A percentile compares a stretch with the other conserved stretches of the same genome.
Conservation (phyloP, 306 rosid genomes). For the Ziziphus jujuba region DNA sequence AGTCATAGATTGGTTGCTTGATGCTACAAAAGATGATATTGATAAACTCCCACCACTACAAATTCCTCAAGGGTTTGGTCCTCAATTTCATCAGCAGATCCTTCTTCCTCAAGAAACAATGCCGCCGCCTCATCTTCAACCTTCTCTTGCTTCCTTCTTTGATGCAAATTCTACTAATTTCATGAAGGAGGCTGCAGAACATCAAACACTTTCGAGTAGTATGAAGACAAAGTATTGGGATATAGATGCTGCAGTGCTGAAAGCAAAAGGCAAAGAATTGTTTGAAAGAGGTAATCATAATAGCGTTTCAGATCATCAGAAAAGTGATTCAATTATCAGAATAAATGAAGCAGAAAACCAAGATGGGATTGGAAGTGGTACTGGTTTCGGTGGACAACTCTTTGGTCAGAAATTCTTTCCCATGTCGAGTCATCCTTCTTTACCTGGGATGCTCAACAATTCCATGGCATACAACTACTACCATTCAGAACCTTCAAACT, state of each 20-base stretch:
- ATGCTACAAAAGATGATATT: conserved; percentile 64
- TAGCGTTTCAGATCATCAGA: no score
- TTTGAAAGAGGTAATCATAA: conserved; percentile 12
- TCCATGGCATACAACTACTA: conserved; percentile 35
- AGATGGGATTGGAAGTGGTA: neutral
- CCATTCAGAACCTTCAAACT: conserved; percentile 44
- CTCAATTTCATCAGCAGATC: conserved; percentile 55
- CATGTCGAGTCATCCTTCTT: conserved; percentile 23
- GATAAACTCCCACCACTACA: conserved; percentile 85
- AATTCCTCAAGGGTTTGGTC: conserved; percentile 50
- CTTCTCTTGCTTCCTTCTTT: conserved; percentile 40
- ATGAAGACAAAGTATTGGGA: neutral
- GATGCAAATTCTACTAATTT: conserved; percentile 17
- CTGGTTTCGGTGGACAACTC: conserved; percentile 13
- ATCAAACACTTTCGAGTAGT: conserved; percentile 9
- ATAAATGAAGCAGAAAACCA: neutral
- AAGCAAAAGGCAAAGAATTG: no score
- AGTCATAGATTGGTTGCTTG: conserved; percentile 85
- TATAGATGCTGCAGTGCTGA: no score
- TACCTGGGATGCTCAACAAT: conserved; percentile 45
- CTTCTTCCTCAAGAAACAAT: conserved; percentile 31
- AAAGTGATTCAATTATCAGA: no score
- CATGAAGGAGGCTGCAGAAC: conserved; percentile 7
- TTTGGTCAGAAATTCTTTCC: conserved; percentile 64
- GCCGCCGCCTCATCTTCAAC: conserved; percentile 15